Evolutionary conservation across 2,329 filamentous ascomycete genomes (phyloP).

Genomic region (Colletotrichum godetiae): DNA sequence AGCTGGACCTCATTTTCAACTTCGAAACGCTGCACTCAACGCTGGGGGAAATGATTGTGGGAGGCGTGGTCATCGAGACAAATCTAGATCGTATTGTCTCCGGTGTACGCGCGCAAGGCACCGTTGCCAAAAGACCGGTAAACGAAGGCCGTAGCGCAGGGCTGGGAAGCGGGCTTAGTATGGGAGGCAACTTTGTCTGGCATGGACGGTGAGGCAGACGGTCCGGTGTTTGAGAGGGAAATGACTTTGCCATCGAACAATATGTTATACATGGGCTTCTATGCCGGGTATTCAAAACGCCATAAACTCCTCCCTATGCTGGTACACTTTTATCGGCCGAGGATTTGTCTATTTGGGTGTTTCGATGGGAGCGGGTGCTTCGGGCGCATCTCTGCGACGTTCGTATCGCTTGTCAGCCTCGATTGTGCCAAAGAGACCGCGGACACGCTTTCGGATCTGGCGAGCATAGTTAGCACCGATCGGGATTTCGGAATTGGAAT

Average conservation of each 20-base stretch:
- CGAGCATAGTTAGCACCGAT: background rate
- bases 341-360: constrained; percentile 26
- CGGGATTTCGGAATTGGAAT: background rate
- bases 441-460: constrained; percentile 51
- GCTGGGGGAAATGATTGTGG: constrained; percentile 93
- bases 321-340: background rate
- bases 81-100: constrained; percentile 88
- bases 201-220: constrained; percentile 46
- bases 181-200: constrained; percentile 71
- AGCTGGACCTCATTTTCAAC: constrained; percentile 98
- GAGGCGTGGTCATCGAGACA: constrained; percentile 94
- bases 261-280: constrained; percentile 40
- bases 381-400: constrained; percentile 51
- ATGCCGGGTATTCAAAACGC: constrained; percentile 35
- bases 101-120: constrained; percentile 82
- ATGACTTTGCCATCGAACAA: constrained; percentile 37
- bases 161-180: constrained; percentile 62
- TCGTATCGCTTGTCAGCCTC: constrained; percentile 56
- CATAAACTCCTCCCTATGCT: constrained; percentile 33
- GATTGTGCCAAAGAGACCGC: constrained; percentile 52
- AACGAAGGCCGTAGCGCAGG: constrained; percentile 70
- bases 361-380: constrained; percentile 41
- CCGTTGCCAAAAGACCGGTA: constrained; percentile 81
- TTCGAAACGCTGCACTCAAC: constrained; percentile 96
- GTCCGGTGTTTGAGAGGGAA: constrained; percentile 13